phyloP scores from a whole-genome alignment of 768 basidiomycete genomes.

The Mycena pura region DNA sequence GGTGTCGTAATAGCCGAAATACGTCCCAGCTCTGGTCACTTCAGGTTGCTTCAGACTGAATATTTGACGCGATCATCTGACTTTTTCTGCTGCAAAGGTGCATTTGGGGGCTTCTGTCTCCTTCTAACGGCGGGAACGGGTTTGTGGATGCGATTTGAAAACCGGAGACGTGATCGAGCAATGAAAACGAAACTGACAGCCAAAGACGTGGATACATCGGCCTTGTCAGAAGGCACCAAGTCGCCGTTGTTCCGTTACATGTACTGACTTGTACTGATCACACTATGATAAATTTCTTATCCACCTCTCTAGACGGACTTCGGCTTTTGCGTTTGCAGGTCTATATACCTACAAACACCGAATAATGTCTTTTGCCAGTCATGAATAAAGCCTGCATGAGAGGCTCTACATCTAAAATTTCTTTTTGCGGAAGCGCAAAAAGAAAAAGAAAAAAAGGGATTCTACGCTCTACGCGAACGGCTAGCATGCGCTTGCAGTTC shows the following conservation, averaged over 20 bases:
- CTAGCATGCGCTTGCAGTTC: too few species aligned
- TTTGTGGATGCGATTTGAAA: slow-evolving; percentile 57
- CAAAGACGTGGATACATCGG: slow-evolving; percentile 52
- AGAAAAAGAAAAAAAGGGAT: background rate
- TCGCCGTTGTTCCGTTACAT: slow-evolving; percentile 55
- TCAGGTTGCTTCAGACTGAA: slow-evolving; percentile 40
- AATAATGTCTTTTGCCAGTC: too few species aligned
- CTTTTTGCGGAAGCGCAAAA: background rate
- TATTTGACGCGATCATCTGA: background rate
- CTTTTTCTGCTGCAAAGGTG: slow-evolving; percentile 40
- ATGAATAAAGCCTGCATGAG: too few species aligned
- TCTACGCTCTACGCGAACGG: too few species aligned
- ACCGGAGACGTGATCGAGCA: slow-evolving; percentile 47
- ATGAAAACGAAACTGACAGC: slow-evolving; percentile 50
- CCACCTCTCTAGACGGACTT: too few species aligned
- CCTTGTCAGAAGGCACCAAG: slow-evolving; percentile 48
- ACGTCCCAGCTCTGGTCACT: slow-evolving; percentile 55
- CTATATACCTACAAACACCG: too few species aligned
- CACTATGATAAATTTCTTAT: background rate
- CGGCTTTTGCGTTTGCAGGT: too few species aligned
- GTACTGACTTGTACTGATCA: slow-evolving; percentile 44
- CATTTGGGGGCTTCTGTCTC: slow-evolving; percentile 54
- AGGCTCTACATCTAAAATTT: background rate
- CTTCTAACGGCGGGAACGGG: slow-evolving; percentile 52
- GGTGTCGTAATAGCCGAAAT: slow-evolving; percentile 54